A percentile compares a stretch with the other conserved stretches of the same genome.
phyloP scores from a whole-genome alignment of 305 asterid genomes.

The Solanum hybrid region DNA sequence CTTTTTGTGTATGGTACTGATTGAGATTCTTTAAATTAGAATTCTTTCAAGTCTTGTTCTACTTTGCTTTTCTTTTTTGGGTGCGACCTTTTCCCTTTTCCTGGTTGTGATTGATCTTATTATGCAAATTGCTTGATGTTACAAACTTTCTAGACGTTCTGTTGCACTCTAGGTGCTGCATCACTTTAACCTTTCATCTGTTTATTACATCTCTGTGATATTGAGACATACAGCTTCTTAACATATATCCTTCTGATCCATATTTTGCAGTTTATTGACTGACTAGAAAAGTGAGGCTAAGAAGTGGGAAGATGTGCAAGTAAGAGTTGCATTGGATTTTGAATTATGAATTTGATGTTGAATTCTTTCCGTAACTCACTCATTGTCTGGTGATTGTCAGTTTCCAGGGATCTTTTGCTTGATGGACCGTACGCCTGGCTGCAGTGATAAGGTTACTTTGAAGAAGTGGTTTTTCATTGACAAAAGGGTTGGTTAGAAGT shows the following conservation, averaged over 20 bases:
- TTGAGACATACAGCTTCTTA: conserved; percentile 2
- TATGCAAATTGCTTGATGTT: neutral
- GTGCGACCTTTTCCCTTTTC: neutral
- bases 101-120: neutral
- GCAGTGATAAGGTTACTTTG: conserved; percentile 31
- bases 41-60: neutral
- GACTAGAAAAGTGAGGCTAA: conserved; percentile 5
- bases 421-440: conserved; percentile 40
- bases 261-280: conserved; percentile 22
- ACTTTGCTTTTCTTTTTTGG: neutral
- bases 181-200: neutral
- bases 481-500: conserved; percentile 32
- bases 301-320: conserved; percentile 22
- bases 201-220: neutral
- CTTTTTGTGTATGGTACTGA: neutral
- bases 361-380: conserved; percentile 5
- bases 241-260: neutral
- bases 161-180: neutral
- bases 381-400: neutral
- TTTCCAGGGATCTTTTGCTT: conserved; percentile 24
- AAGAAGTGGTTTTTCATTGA: conserved; percentile 41
- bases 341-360: neutral
- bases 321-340: conserved; percentile 15
- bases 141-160: neutral
- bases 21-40: neutral